A percentile compares a stretch with the other conserved stretches of the same genome.
phyloP scores from a whole-genome alignment of 2,329 filamentous ascomycete species.

The Scolecobasidium constrictum region DNA sequence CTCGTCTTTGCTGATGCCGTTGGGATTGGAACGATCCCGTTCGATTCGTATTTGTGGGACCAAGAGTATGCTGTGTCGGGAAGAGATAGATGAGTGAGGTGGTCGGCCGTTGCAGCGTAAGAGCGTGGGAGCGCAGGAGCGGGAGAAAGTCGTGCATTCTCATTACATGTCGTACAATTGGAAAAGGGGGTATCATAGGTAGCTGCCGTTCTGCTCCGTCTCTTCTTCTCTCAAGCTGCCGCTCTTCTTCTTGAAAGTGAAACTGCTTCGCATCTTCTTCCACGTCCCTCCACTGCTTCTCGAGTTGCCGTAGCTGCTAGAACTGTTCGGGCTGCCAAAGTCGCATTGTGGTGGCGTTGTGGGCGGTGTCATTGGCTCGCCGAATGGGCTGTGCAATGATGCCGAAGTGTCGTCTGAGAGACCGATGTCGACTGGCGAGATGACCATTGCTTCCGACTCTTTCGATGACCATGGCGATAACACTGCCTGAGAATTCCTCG shows the following conservation, averaged over 20 bases:
- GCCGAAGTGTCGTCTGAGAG: constrained; percentile 51
- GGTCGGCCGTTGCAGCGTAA: not conserved
- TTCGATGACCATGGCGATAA: constrained; percentile 16
- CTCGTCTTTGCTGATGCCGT: too few species aligned
- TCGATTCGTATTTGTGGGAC: too few species aligned
- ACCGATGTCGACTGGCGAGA: constrained; percentile 23
- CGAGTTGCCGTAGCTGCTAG: constrained; percentile 2
- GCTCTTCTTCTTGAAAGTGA: constrained; percentile 10
- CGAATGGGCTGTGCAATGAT: constrained; percentile 36
- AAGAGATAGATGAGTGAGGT: not conserved
- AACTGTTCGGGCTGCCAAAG: constrained; percentile 1
- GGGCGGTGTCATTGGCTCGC: constrained; percentile 63
- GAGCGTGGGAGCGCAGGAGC: not conserved
- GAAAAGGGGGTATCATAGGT: constrained; percentile 1
- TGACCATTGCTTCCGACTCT: constrained; percentile 17
- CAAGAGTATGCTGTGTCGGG: too few species aligned
- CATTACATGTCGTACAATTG: not conserved
- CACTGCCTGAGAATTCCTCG: constrained; percentile 10
- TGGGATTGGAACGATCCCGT: too few species aligned
- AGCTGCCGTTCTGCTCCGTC: constrained; percentile 1
- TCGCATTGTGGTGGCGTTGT: constrained; percentile 49
- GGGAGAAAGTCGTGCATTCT: not conserved
- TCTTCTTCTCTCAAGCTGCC: constrained; percentile 9
- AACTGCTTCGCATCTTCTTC: constrained; percentile 11
- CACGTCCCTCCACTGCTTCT: constrained; percentile 2